Evolutionary conservation across 2,329 filamentous ascomycete genomes (phyloP).

Genomic region (Chrysoporthe deuterocubensis): DNA sequence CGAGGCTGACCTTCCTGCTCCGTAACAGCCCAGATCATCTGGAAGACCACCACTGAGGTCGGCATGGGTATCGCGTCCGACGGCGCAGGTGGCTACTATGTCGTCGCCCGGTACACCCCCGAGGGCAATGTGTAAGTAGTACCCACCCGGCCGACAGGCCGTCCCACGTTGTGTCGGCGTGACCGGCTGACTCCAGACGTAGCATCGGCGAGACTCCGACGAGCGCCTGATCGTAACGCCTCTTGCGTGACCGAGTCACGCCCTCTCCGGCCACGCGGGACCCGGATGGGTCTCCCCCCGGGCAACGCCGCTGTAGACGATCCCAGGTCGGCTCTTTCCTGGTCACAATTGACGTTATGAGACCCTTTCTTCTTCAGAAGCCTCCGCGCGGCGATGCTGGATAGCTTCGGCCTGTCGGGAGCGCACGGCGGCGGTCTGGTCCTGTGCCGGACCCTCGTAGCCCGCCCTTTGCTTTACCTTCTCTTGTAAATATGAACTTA

Average conservation of each 20-base stretch:
- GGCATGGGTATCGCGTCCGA: conserved; percentile 30
- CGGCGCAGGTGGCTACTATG: conserved; percentile 28
- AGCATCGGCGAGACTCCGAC: conserved; percentile 28
- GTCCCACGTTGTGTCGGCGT: too few species aligned
- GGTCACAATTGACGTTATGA: neutral
- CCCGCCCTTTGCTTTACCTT: neutral
- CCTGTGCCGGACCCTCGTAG: neutral
- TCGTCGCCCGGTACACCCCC: conserved; percentile 31
- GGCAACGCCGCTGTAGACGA: neutral
- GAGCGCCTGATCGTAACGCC: neutral
- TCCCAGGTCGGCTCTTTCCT: neutral
- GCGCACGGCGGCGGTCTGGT: neutral
- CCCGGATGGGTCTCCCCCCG: neutral
- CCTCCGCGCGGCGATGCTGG: neutral
- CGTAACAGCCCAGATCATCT: conserved; percentile 30
- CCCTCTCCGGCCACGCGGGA: neutral
- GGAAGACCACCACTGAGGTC: conserved; percentile 29
- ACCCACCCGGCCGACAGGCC: neutral
- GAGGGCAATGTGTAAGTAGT: conserved; percentile 29
- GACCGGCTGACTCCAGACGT: too few species aligned
- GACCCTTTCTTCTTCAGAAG: neutral
- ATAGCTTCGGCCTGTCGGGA: neutral
- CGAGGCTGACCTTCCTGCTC: neutral
- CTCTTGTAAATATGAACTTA: neutral
- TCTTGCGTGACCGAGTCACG: neutral